Base-by-base conservation (phyloP, 371 early-diverging fungal species). In the Basidiobolus meristosporus region DNA sequence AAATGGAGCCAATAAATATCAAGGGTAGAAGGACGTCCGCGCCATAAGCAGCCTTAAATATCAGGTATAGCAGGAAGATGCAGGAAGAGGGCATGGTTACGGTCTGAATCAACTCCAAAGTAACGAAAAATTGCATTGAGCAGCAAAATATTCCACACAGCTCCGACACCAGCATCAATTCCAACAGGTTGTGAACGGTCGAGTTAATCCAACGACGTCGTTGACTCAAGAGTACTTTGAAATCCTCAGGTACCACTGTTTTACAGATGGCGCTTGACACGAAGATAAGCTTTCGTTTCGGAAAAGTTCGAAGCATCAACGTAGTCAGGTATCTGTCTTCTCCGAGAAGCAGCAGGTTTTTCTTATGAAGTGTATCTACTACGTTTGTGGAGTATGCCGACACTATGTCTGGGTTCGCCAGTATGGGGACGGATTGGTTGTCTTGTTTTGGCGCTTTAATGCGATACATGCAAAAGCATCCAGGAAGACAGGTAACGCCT, bases 401-500 rank as follows among this genome's bases (percentile, higher is more conserved):
- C 16, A 98, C 62, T 55, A 80, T 58, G 54, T 70, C 62, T 43
- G 85, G 65, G 60, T 80, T 60, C 57, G 59, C 63, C 43, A 91
- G 50, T 36, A 68, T 81, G 40, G 68, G 75, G 1, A 68, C 77
- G 59, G 77, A 63, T 31, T 72, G 47, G 16, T 42, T 48, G 14
- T 57, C 59, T 20, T 51, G 41, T 47, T 77, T 73, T 44, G 72
- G 77, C 0, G 77, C 62, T 49, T 81, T 79, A 43, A 90, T 74
- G 35, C 86, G 66, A 54, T 82, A 90, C 82, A 86, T 82, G 53
- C 76, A 82, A 63, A 90, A 86, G 51, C 90, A 98, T 17, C 98
- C 98, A 3, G 98, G 98, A 34, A 98, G 61, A 64, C 98, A 98
- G 2, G 98, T 93, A 17, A 98, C 95, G 50, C 88, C 88, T 43